Conservation (phyloP, 495 filamentous ascomycete species). For the Pyronema omphalodes region DNA sequence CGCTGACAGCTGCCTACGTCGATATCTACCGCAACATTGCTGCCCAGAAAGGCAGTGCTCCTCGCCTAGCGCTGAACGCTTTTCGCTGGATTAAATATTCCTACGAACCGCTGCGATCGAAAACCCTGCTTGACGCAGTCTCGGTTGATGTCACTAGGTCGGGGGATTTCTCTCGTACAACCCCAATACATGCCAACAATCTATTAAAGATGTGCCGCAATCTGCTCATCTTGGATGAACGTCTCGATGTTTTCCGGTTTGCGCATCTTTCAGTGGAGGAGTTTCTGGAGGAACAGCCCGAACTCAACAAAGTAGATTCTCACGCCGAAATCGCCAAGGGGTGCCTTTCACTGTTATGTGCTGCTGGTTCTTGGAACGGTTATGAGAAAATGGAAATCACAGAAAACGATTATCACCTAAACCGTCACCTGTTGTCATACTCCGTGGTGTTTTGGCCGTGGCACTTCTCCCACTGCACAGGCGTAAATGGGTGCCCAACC, state of each 20-base stretch:
- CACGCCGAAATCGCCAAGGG: neutral
- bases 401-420: neutral
- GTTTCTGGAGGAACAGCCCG: too few species aligned
- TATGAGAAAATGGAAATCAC: neutral
- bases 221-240: neutral
- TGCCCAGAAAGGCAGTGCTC: neutral
- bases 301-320: too few species aligned
- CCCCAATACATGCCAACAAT: neutral
- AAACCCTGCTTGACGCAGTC: constrained; percentile 1
- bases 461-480: too few species aligned
- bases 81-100: constrained; percentile 4
- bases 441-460: constrained; percentile 2
- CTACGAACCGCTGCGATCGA: neutral
- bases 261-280: too few species aligned
- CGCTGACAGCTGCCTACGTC: constrained; percentile 1
- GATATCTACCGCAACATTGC: neutral
- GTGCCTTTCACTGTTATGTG: neutral
- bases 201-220: neutral
- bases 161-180: neutral
- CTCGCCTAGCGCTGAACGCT: neutral
- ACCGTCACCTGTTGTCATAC: constrained; percentile 2
- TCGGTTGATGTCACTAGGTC: neutral
- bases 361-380: neutral
- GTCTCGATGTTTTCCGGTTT: too few species aligned
- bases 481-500: neutral